Conservation (phyloP, 306 rosid species). For the Castanopsis chinensis region DNA sequence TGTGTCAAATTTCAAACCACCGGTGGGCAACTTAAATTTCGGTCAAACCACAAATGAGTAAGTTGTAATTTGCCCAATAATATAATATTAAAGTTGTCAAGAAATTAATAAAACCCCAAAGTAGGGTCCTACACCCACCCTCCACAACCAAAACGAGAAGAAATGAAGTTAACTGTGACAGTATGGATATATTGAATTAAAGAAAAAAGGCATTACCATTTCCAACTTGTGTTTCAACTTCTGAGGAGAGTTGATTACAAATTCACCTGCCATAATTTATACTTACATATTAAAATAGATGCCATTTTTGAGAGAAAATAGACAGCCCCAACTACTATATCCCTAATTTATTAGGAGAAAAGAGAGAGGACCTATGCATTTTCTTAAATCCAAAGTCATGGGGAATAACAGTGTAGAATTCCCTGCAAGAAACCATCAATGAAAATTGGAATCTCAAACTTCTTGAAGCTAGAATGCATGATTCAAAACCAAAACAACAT, state of each 20-base stretch:
- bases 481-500: background rate
- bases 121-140: background rate
- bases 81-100: background rate
- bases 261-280: slow-evolving; percentile 59
- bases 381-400: slow-evolving; percentile 93
- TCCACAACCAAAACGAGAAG: background rate
- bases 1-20: no score
- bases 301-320: slow-evolving; percentile 13
- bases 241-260: slow-evolving; percentile 89
- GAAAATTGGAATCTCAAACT: slow-evolving; percentile 19
- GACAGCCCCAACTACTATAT: slow-evolving; percentile 1
- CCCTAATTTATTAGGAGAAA: background rate
- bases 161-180: slow-evolving; percentile 11
- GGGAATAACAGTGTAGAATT: slow-evolving; percentile 93
- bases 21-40: no score
- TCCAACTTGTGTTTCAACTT: slow-evolving; percentile 83
- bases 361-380: slow-evolving; percentile 62
- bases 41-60: no score
- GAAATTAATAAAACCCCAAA: background rate
- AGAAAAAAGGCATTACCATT: slow-evolving; percentile 61
- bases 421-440: slow-evolving; percentile 58
- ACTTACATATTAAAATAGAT: slow-evolving; percentile 16
- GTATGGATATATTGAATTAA: slow-evolving; percentile 10
- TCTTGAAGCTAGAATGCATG: slow-evolving; percentile 11
- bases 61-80: no score